Evolutionary conservation across 1,139 yeast species (phyloP), one percentile per base, ranked within the genome.

Genomic region (Geotrichum cucujoidarum): DNA sequence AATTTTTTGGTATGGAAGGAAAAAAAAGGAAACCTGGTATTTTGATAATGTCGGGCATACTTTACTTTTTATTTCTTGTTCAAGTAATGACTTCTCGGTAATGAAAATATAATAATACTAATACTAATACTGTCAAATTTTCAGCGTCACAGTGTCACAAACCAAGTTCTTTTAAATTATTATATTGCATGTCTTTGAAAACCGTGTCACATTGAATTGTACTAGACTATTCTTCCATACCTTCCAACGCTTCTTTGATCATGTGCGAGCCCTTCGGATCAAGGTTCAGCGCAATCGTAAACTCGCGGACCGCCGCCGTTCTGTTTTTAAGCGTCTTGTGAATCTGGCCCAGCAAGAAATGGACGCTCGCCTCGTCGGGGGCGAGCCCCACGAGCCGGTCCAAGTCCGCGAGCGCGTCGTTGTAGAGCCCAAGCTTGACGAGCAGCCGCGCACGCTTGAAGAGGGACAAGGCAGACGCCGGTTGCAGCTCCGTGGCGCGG

Each of bases 281-380:
- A 57, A 92, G 73, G 60, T 88, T 87, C 68, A 88, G 74, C 0
- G 98, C 97, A 43, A 84, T 79, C 0, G 97, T 92, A 58, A 86
- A 87, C 59, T 88, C 95, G 57, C 80, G 79, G 39, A 92, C 78
- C 1, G 98, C 97, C 55, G 76, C 80, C 57, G 78, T 80, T 60
- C 81, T 83, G 56, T 86, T 81, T 31, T 83, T 81, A 56, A 83
- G 78, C 33, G 83, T 77, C 60, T 84, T 86, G 71, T 89, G 88
- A 52, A 90, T 73, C 63, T 89, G 90, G 17, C 97, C 98, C 44
- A 92, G 72, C 44, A 90, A 68, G 68, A 85, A 88, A 65, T 90
- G 97, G 22, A 92, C 95, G 49, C 89, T 81, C 0, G 97, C 95
- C 64, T 94, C 97, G 63, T 90, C 95, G 0, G 98, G 97, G 0